phyloP scores from a whole-genome alignment of 2,329 filamentous ascomycete genomes.

The Alternaria alternata region DNA sequence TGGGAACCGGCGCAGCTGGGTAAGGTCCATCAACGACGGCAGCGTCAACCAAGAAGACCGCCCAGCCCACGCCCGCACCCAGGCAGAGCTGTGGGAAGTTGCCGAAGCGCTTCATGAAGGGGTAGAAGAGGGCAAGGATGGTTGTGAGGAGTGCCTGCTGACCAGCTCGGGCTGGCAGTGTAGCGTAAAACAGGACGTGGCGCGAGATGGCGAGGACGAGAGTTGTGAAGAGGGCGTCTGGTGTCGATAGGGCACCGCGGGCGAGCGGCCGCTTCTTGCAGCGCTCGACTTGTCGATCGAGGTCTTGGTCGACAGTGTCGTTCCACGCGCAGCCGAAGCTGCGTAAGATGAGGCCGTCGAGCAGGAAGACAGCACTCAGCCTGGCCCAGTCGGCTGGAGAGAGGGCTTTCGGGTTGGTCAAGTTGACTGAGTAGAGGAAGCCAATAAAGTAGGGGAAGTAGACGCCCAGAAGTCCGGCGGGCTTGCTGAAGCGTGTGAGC shows the following conservation, averaged over 20 bases:
- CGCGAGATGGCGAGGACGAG: slow-evolving; percentile 5
- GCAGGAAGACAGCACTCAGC: slow-evolving; percentile 53
- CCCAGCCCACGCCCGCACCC: slow-evolving; percentile 46
- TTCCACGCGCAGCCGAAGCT: slow-evolving; percentile 60
- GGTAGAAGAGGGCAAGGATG: slow-evolving; percentile 58
- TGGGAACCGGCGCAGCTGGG: neutral
- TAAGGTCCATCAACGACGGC: slow-evolving; percentile 4
- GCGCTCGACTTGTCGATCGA: slow-evolving; percentile 57
- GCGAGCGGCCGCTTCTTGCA: slow-evolving; percentile 39
- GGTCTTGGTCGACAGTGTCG: slow-evolving; percentile 63
- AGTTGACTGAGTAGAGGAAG: slow-evolving; percentile 51
- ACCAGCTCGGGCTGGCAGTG: neutral
- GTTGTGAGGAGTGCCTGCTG: slow-evolving; percentile 54
- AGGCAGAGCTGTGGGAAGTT: slow-evolving; percentile 63
- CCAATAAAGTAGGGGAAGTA: slow-evolving; percentile 53
- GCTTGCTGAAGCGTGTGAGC: slow-evolving; percentile 56
- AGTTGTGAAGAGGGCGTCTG: slow-evolving; percentile 15
- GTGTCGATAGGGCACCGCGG: slow-evolving; percentile 59
- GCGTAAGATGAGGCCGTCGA: slow-evolving; percentile 51
- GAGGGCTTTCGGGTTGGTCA: slow-evolving; percentile 9
- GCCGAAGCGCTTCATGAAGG: slow-evolving; percentile 62
- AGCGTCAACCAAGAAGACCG: slow-evolving; percentile 13
- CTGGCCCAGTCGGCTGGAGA: slow-evolving; percentile 17
- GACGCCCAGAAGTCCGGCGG: slow-evolving; percentile 58
- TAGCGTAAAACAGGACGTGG: slow-evolving; percentile 1